Evolutionary conservation across 495 filamentous ascomycete species (phyloP).

Genomic region (Talaromyces stipitatus): DNA sequence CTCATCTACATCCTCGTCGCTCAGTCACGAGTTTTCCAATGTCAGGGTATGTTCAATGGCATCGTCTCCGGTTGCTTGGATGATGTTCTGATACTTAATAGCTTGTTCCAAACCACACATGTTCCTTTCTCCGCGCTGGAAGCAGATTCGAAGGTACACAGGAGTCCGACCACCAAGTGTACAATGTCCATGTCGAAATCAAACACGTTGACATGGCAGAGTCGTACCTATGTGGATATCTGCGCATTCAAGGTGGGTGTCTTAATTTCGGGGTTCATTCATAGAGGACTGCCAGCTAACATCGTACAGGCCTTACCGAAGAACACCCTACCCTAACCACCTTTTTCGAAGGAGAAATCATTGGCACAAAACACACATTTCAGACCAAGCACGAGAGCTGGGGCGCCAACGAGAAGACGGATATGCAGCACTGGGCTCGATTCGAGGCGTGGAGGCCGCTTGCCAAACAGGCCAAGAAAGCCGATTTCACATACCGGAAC

Average conservation of each 20-base stretch:
- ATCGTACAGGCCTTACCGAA: slow-evolving; percentile 69
- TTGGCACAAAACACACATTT: slow-evolving; percentile 91
- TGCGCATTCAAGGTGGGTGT: slow-evolving; percentile 84
- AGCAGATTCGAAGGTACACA: slow-evolving; percentile 88
- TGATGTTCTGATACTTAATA: slow-evolving; percentile 17
- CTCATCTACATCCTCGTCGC: slow-evolving; percentile 33
- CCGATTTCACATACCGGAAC: slow-evolving; percentile 64
- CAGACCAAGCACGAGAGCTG: slow-evolving; percentile 81
- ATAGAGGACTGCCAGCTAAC: neutral
- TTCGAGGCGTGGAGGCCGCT: slow-evolving; percentile 82
- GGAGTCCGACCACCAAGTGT: slow-evolving; percentile 80
- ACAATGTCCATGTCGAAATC: slow-evolving; percentile 94
- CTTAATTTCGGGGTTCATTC: neutral
- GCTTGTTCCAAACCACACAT: slow-evolving; percentile 50
- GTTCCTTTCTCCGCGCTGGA: slow-evolving; percentile 79
- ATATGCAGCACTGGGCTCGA: slow-evolving; percentile 87
- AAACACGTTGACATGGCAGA: slow-evolving; percentile 93
- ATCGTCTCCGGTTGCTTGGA: neutral
- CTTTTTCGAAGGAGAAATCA: slow-evolving; percentile 98
- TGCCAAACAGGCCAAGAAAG: slow-evolving; percentile 65
- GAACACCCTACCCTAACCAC: slow-evolving; percentile 95
- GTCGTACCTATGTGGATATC: slow-evolving; percentile 91
- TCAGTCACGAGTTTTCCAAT: slow-evolving; percentile 61
- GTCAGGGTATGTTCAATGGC: slow-evolving; percentile 45
- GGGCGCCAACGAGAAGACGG: slow-evolving; percentile 88